Conservation (phyloP, 192 early-diverging fungal genomes). For the Dimargaris verticillata region DNA sequence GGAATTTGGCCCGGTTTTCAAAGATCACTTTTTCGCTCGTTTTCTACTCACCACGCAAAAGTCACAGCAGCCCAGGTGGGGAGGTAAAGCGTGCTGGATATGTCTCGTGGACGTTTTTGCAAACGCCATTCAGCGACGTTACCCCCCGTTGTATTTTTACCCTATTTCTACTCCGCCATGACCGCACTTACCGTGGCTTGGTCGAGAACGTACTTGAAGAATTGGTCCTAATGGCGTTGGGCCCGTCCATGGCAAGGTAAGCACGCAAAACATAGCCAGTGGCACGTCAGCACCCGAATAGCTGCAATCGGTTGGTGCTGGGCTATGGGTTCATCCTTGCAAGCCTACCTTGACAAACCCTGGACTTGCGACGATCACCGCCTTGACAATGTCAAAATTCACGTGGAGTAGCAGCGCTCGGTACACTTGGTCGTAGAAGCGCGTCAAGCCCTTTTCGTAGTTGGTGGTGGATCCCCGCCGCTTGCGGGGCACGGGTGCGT, state of each 20-base stretch:
- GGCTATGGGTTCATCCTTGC: no score
- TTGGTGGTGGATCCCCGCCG: constrained; percentile 75
- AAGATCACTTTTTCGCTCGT: constrained; percentile 66
- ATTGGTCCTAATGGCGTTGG: constrained; percentile 46
- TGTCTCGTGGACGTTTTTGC: no score
- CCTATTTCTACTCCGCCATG: no score
- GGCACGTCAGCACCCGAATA: no score
- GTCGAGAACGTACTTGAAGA: constrained; percentile 73
- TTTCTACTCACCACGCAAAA: constrained; percentile 23
- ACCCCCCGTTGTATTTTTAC: no score
- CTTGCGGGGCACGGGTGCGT: constrained; percentile 81
- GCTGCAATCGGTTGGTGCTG: no score
- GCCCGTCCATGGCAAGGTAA: background rate
- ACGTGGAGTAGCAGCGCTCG: constrained; percentile 75
- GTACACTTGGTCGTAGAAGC: constrained; percentile 86
- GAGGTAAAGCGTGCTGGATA: no score
- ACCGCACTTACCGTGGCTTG: constrained; percentile 44
- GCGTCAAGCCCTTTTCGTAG: constrained; percentile 70
- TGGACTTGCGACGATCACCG: constrained; percentile 88
- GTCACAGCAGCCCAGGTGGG: no score
- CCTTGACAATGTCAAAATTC: constrained; percentile 87
- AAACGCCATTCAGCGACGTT: no score
- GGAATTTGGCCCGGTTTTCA: constrained; percentile 74
- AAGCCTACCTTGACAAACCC: constrained; percentile 70
- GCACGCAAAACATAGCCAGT: no score